phyloP scores from a whole-genome alignment of 2,329 filamentous ascomycete species.

The Beauveria rudraprayagi region DNA sequence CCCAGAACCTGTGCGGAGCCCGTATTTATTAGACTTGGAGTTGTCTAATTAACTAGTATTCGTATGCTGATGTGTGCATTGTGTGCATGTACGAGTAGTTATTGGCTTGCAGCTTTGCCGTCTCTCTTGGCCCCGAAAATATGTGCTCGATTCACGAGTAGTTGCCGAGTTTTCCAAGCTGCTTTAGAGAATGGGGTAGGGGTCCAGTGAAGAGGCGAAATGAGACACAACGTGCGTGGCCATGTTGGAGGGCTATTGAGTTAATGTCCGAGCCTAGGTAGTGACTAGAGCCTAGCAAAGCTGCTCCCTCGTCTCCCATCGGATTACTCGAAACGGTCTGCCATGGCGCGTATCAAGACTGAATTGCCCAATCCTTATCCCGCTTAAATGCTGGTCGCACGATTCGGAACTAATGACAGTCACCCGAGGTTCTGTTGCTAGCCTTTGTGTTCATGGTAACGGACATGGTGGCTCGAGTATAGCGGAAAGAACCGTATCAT shows the following conservation, averaged over 20 bases:
- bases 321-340: slow-evolving; percentile 9
- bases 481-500: slow-evolving; percentile 10
- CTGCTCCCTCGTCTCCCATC: neutral
- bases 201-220: neutral
- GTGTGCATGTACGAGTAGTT: too few species aligned
- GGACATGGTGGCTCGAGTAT: neutral
- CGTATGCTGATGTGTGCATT: too few species aligned
- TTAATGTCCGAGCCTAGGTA: too few species aligned
- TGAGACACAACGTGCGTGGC: neutral
- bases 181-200: neutral
- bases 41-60: neutral
- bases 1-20: neutral
- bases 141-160: neutral
- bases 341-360: neutral
- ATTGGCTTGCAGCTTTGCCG: too few species aligned
- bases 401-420: neutral
- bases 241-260: too few species aligned
- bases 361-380: neutral
- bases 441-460: neutral
- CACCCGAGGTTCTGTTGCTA: neutral
- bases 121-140: too few species aligned
- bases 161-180: neutral
- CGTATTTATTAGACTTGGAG: neutral
- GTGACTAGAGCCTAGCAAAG: neutral
- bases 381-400: slow-evolving; percentile 1